Base-by-base conservation (phyloP, 2,329 filamentous ascomycete genomes). In the Microsporum canis region DNA sequence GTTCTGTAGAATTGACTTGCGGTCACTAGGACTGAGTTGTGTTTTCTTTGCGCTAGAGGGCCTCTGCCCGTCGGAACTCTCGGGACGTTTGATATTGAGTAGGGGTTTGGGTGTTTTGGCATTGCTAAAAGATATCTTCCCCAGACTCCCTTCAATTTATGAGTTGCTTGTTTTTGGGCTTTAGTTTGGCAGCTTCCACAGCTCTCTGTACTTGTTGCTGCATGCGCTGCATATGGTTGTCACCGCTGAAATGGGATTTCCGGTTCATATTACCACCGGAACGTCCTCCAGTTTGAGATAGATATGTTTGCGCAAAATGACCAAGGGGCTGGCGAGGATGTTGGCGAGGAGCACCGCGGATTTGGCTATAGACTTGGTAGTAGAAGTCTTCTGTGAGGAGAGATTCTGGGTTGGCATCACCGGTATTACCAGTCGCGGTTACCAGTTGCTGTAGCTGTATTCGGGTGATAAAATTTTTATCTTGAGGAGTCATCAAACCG, bases 41-140 rank as follows among this genome's bases (percentile, higher is more conserved):
- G 70, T 68, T 66, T 77, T 80, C 65, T 77, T 78, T 8, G 68
- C 27, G 56, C 69, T 68, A 53, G 73, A 67, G n/a, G 76, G 76
- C 59, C 82, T 79, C 33, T 76, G 71, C 61, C 86, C 83, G 51
- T 84, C 83, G 45, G 78, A 78, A 65, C 80, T 85, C 58, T 96
- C 91, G 23, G 84, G 80, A 36, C 91, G 88, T 79, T 96, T 97
- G 77, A 99, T 91, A 72, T 95, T 99, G 57, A 99, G 84, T 61
- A 97, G 79, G 14, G 92, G 91, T 74, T 95, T 94, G 0, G 94
- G 94, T 0, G 94, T 96, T 79, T 97, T 99, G 56, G 94, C 90
- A 70, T 99, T 99, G 79, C 92, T 96, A 77, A 97, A 99, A 0
- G 92, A 95, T 62, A 99, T 99, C 78, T 97, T 99, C 66, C 94